Evolutionary conservation across 805 yeast species (phyloP), one percentile per base, ranked within the genome.

Genomic region (Saturnispora sanitii): DNA sequence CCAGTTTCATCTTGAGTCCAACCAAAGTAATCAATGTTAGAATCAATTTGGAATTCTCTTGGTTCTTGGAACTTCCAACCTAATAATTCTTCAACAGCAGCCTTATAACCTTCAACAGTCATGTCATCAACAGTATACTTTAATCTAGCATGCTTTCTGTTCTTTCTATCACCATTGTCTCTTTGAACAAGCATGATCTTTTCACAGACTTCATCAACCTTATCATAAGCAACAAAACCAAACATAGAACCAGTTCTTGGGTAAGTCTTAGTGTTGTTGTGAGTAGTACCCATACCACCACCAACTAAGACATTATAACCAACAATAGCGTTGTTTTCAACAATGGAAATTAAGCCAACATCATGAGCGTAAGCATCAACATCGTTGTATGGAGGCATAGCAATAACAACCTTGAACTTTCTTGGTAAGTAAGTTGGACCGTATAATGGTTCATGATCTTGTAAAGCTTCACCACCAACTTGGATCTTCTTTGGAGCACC

Each of bases 241-340:
- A 90, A 73, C 63, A 77, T 65, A 16, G 95, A 80, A 47, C 95
- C 97, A 5, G 95, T 76, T 66, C 97, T 76, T 54, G 97, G 97
- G 59, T 90, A 90, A 0, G 97, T 90, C 71, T 90, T 90, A 57
- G 81, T 82, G 68, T 90, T 90, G 72, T 88, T 90, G 62, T 90
- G 97, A 12, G 97, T 90, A 32, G 94, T 76, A 54, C 97, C 97
- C 97, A 90, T 90, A 71, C 97, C 97, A 67, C 97, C 97, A 62
- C 97, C 97, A 49, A 81, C 95, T 45, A 82, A 73, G 40, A 90
- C 76, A 55, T 90, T 90, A 71, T 76, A 90, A 43, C 97, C 97
- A 45, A 70, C 58, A 34, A 82, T 75, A 16, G 74, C 70, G 54
- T 78, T 71, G 51, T 74, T 75, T 48, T 75, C 77, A 35, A 86